Conservation (phyloP, 441 rosid species). For the Gossypium gossypioides region DNA sequence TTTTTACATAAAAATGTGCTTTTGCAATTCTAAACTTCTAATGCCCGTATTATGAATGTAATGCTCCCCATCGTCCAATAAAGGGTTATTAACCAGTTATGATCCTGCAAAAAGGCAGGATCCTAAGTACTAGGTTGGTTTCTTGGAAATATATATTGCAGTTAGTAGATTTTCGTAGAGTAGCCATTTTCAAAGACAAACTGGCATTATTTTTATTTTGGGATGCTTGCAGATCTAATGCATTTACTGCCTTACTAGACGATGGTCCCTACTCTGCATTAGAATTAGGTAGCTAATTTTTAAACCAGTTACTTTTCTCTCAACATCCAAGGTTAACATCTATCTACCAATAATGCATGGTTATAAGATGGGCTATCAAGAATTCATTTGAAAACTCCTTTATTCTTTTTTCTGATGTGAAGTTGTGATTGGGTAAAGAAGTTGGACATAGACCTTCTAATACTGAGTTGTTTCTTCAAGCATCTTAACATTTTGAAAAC, state of each 20-base stretch:
- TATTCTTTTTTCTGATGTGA: slow-evolving; percentile 7
- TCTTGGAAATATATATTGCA: slow-evolving; percentile 1
- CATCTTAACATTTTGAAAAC: neutral
- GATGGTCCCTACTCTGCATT: neutral
- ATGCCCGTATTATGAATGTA: neutral
- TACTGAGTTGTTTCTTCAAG: neutral
- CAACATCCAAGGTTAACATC: neutral
- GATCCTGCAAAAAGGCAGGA: slow-evolving; percentile 8
- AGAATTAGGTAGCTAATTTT: neutral
- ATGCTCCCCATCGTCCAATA: neutral
- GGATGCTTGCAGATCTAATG: slow-evolving; percentile 5
- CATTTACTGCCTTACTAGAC: neutral
- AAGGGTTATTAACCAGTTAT: neutral
- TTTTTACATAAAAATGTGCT: neutral
- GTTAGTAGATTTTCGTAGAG: neutral
- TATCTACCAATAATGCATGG: neutral
- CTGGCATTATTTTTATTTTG: neutral
- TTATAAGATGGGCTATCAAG: neutral
- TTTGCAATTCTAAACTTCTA: neutral
- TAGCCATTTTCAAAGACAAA: neutral
- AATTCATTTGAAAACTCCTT: slow-evolving; percentile 4
- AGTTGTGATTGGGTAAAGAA: neutral
- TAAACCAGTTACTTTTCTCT: neutral
- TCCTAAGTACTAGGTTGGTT: neutral
- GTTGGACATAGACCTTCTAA: neutral